Conservation (phyloP, 495 filamentous ascomycete genomes). For the Geopyxis carbonaria region DNA sequence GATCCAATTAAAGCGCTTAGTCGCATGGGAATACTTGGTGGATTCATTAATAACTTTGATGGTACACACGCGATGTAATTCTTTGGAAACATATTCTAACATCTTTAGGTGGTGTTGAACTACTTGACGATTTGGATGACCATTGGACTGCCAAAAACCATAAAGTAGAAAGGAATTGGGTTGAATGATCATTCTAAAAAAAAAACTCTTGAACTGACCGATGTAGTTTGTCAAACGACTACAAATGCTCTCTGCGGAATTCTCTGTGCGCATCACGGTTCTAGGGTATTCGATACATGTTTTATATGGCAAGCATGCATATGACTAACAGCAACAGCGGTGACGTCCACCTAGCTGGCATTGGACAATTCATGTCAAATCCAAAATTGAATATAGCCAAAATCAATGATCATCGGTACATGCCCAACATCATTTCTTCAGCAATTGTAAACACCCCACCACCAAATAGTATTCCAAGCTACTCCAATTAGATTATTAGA, state of each 20-base stretch:
- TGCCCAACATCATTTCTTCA: slow-evolving; percentile 75
- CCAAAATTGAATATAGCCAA: slow-evolving; percentile 58
- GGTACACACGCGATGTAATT: slow-evolving; percentile 28
- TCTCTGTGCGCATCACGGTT: slow-evolving; percentile 80
- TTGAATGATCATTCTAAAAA: slow-evolving; percentile 4
- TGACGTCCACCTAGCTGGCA: slow-evolving; percentile 82
- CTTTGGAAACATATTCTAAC: slow-evolving; percentile 2
- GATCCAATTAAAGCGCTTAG: slow-evolving; percentile 77
- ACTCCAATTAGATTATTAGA: not conserved
- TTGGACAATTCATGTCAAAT: slow-evolving; percentile 89
- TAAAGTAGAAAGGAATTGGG: slow-evolving; percentile 66
- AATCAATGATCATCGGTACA: slow-evolving; percentile 83
- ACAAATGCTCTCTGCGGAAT: slow-evolving; percentile 77
- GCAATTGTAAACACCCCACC: slow-evolving; percentile 85
- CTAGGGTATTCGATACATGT: slow-evolving; percentile 36
- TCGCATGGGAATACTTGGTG: slow-evolving; percentile 61
- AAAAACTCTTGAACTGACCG: not conserved
- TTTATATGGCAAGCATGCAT: too few species aligned
- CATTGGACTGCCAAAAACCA: slow-evolving; percentile 95
- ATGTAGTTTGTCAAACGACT: slow-evolving; percentile 61
- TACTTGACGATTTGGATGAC: slow-evolving; percentile 81
- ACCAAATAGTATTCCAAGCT: slow-evolving; percentile 37
- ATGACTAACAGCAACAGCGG: slow-evolving; percentile 34
- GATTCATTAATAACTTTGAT: slow-evolving; percentile 74
- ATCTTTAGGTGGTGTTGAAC: slow-evolving; percentile 50